Base-by-base conservation (phyloP, 345 rosid species). In the Clausena lansium region DNA sequence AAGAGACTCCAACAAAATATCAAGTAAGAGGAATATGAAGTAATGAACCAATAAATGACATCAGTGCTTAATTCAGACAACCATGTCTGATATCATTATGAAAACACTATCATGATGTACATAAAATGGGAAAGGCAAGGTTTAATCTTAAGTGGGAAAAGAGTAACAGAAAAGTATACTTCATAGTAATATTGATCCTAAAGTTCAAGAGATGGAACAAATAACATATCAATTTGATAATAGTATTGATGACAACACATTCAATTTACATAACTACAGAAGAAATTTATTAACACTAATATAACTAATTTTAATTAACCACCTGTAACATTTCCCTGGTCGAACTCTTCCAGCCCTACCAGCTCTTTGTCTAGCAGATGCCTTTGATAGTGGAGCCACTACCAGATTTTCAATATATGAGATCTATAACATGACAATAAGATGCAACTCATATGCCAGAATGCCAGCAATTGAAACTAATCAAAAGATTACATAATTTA, bases 241-340 rank as follows among this genome's bases (percentile, higher is more conserved):
- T 30, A 71, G 39, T 35, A 11, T 32, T 19, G 39, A 25, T 20
- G 22, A 24, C 33, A 38, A 14, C 58, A 63, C 7, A 7, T 30
- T 75, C 61, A 67, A n/a, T 75, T 33, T 50, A 32, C 45, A 65
- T n/a, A 47, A 64, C 62, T 50, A 9, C 13, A 50, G 25, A 27
- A 45, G 19, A 69, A 41, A 68, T 45, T 45, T 4, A 27, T 47
- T 45, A 50, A 47, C 54, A 17, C 6, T 15, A 19, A 69, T 52
- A 33, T 0, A 50, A 25, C n/a, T 5, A 38, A 7, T 25, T 66
- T 45, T 24, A 75, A 20, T 55, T 63, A 75, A 52, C 75, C 59
- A 95, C 99, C 99, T 92, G 90, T 91, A 96, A 85, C 99, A 96
- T 79, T 94, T 94, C 69, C 99, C 99, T 22, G 97, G 98, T 64